These are phyloP conservation scores for Penicillium atrosanguineum DNA, from an alignment of 495 filamentous ascomycete species.

Conservation along the genomic window DNA sequence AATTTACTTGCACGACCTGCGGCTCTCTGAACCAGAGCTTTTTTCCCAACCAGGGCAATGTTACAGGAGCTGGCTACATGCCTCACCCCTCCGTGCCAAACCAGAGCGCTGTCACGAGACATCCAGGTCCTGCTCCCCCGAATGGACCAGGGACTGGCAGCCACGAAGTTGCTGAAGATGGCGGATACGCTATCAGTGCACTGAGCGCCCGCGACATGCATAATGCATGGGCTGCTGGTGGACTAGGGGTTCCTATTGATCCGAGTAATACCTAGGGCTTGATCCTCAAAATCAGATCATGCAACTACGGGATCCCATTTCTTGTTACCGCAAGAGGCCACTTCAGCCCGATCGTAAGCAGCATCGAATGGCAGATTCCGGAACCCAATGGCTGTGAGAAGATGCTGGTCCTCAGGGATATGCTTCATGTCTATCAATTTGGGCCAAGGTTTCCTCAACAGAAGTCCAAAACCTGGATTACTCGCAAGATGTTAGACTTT, in stretches of 20 bases:
- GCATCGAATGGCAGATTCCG: not conserved
- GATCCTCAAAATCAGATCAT: not conserved
- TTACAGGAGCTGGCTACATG: slow-evolving; percentile 34
- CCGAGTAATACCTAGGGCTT: slow-evolving; percentile 16
- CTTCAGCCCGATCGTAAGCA: not conserved
- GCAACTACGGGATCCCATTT: not conserved
- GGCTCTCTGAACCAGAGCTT: slow-evolving; percentile 47
- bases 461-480: not conserved
- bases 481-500: not conserved
- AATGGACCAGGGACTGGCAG: slow-evolving; percentile 19
- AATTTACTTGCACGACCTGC: slow-evolving; percentile 45
- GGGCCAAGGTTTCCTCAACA: not conserved
- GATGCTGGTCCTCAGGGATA: not conserved
- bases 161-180: slow-evolving; percentile 47
- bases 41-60: slow-evolving; percentile 44
- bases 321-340: too few species aligned
- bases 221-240: slow-evolving; percentile 30
- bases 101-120: slow-evolving; percentile 17
- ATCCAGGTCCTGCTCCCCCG: slow-evolving; percentile 20
- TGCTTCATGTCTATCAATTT: not conserved
- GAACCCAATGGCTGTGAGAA: not conserved
- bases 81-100: slow-evolving; percentile 26
- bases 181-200: slow-evolving; percentile 22
- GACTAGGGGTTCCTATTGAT: slow-evolving; percentile 33
- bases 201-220: slow-evolving; percentile 32